These are phyloP conservation scores for Lepiota brunneoincarnata DNA, from an alignment of 768 basidiomycete genomes.

Conservation along the genomic window DNA sequence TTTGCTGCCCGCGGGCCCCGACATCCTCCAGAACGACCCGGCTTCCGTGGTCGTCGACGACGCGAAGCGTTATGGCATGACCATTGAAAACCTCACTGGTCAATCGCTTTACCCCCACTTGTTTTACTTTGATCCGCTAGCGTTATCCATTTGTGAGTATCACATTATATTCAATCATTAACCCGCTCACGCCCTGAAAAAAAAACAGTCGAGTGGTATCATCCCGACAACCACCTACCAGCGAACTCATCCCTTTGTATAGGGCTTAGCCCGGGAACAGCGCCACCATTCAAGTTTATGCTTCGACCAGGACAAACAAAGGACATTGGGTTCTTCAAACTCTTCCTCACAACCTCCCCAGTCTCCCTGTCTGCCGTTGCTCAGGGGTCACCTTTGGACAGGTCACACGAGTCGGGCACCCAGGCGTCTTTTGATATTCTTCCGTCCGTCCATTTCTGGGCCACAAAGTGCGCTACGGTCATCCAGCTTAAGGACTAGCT, in stretches of 20 bases:
- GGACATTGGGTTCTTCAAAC: conserved; percentile 42
- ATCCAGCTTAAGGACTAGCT: not conserved
- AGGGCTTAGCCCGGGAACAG: conserved; percentile 38
- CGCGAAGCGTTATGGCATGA: conserved; percentile 19
- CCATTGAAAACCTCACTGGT: conserved; percentile 30
- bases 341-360: conserved; percentile 37
- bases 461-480: not conserved
- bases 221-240: conserved; percentile 24
- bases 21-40: conserved; percentile 27
- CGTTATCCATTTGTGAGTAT: conserved; percentile 31
- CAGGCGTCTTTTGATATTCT: not conserved
- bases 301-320: conserved; percentile 26
- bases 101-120: conserved; percentile 34
- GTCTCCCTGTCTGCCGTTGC: conserved; percentile 31
- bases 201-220: conserved; percentile 18
- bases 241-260: conserved; percentile 27
- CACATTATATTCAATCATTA: not conserved
- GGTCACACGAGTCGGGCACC: no score
- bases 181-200: not conserved
- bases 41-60: conserved; percentile 23
- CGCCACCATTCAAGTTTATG: conserved; percentile 27
- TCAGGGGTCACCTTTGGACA: conserved; percentile 18
- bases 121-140: conserved; percentile 42
- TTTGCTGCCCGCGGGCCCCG: conserved; percentile 20
- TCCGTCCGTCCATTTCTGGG: not conserved